Percentiles rank a stretch among this genome's conserved stretches.
Conservation (phyloP, 1,284 basidiomycete genomes). For the Peniophora sp. region DNA sequence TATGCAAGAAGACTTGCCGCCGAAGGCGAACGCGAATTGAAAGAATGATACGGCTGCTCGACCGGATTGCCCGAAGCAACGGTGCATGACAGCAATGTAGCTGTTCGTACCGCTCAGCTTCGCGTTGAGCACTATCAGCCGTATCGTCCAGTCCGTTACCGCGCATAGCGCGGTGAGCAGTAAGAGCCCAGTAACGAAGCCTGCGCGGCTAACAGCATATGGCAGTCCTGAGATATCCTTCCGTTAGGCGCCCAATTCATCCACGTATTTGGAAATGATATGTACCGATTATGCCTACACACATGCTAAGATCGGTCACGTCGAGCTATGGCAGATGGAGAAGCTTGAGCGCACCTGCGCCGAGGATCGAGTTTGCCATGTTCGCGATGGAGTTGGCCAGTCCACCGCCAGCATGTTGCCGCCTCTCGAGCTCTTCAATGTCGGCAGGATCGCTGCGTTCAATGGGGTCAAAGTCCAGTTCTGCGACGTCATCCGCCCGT, state of each 20-base stretch:
- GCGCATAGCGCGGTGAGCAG: constrained; percentile 76
- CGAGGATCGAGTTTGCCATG: constrained; percentile 96
- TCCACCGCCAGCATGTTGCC: constrained; percentile 66
- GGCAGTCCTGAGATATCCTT: constrained; percentile 57
- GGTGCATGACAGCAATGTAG: constrained; percentile 96
- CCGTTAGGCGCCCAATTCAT: not conserved
- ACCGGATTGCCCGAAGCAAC: constrained; percentile 86
- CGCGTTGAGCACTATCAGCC: constrained; percentile 90
- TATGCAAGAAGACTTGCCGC: constrained; percentile 48
- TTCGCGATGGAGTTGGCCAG: constrained; percentile 83
- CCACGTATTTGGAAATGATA: constrained; percentile 9
- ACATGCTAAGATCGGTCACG: constrained; percentile 8
- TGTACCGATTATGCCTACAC: constrained; percentile 76
- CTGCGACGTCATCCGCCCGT: constrained; percentile 36
- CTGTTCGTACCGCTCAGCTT: constrained; percentile 90
- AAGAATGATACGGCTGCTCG: constrained; percentile 93
- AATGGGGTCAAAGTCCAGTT: too few relatives aligned
- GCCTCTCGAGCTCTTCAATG: constrained; percentile 59
- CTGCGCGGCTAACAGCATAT: constrained; percentile 88
- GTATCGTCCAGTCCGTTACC: constrained; percentile 97
- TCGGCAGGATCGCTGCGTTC: constrained; percentile 21
- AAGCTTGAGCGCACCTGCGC: constrained; percentile 59
- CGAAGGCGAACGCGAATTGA: constrained; percentile 96
- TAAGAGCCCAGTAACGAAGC: constrained; percentile 81
- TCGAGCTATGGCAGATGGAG: constrained; percentile 2